Base-by-base conservation (phyloP, 192 early-diverging fungal species). In the Geranomyces variabilis region DNA sequence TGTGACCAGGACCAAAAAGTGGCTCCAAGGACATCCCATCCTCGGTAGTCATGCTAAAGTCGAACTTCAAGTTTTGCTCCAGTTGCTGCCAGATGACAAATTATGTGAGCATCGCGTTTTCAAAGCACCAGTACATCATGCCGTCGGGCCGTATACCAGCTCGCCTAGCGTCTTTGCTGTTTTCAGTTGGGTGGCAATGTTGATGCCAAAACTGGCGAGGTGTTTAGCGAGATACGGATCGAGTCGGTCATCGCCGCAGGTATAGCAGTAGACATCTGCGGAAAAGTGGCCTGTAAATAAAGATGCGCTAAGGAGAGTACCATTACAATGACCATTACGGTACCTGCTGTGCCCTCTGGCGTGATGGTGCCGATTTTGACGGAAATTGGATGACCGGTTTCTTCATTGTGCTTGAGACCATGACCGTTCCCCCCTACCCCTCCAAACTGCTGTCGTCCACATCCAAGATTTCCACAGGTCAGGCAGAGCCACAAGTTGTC, bases 401-500 rank as follows among this genome's bases (percentile, higher is more conserved):
- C 75, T 46, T 93, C 87, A 75, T 83, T 95, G 81, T 99, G 97
- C 0, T 74, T 83, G 26, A 97, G 76, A 0, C 90, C 97, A 71
- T 99, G 97, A 63, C 93, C 90, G 77, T 98, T 99, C 17, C 97
- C 97, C 12, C 92, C 93, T 21, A 86, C 76, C 12, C 97, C 97
- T 21, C 93, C 97, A 77, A 88, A 95, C 77, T 99, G 97, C 56
- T 90, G 85, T 58, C 97, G 86, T 19, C 97, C 97, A 74, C 97
- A 99, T 0, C 94, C 95, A 28, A 97, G 83, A 53, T 92, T 92
- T 17, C 97, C 97, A 70, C 97, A 99, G 0, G 86, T 83, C 33
- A 99, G 77, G 66, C 97, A 99, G 46, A 99, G 81, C 97, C 97
- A 99, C 44, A 99, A 81, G 71, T 99, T 99, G 51, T 94, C 91